Evolutionary conservation across 257 asterid species (phyloP).

Genomic region (Euphrasia confusa): DNA sequence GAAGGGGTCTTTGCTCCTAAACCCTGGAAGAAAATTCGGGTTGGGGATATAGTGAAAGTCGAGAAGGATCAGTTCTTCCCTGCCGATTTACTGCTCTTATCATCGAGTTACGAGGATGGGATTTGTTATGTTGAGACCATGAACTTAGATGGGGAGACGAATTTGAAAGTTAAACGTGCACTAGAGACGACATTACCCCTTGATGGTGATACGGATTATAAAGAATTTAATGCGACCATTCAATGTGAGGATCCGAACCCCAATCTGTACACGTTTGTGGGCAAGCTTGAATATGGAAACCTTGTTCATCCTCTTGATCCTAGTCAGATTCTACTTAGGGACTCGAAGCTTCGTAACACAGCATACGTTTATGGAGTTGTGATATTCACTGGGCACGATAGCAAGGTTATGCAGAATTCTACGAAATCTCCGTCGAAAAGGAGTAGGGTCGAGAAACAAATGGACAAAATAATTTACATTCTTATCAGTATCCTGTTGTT

Average conservation of each 20-base stretch:
- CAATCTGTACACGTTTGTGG: conserved; percentile 79
- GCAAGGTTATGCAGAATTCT: conserved; percentile 92
- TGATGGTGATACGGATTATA: conserved; percentile 58
- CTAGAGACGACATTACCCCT: conserved; percentile 59
- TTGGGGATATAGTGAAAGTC: conserved; percentile 87
- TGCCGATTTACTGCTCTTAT: conserved; percentile 80
- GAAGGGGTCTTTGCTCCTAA: conserved; percentile 62
- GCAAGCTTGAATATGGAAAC: conserved; percentile 67
- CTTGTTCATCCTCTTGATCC: conserved; percentile 82
- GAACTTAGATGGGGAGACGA: conserved; percentile 97
- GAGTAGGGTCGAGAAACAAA: conserved; percentile 82
- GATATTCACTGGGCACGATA: conserved; percentile 84
- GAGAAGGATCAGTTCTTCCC: conserved; percentile 88
- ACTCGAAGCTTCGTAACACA: conserved; percentile 92
- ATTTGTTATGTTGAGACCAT: conserved; percentile 94
- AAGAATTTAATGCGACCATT: conserved; percentile 64
- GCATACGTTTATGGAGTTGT: conserved; percentile 76
- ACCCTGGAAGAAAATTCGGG: conserved; percentile 89
- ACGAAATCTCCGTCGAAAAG: conserved; percentile 95
- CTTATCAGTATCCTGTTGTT: conserved; percentile 69
- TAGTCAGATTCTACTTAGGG: conserved; percentile 83
- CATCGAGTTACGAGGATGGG: conserved; percentile 90
- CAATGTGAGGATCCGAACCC: conserved; percentile 93
- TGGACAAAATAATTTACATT: conserved; percentile 87
- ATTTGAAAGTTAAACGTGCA: conserved; percentile 84